Base-by-base conservation (phyloP, 768 basidiomycete species). In the Hericium coralloides region DNA sequence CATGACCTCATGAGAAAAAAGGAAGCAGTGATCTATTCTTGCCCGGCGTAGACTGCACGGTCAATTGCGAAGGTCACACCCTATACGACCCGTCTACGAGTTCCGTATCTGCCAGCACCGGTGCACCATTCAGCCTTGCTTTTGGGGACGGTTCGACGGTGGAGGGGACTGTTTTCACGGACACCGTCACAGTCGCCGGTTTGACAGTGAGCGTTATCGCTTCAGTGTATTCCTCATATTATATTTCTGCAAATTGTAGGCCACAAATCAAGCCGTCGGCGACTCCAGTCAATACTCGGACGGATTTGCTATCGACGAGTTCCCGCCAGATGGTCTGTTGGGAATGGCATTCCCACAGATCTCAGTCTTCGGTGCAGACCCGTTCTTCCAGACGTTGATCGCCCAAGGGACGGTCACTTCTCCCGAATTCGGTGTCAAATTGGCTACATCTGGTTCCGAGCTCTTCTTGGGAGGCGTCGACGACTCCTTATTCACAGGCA, bases 91-190 rank as follows among this genome's bases (percentile, higher is more conserved):
- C 49, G 15, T 23, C 18, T 10, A 15, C 23, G 5, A 56, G 58
- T 41, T 59, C 49, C 12, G 36, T 51, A 7, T 67, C 75, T 12
- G 39, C 58, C 12, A 58, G 67, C 58, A 50, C 64, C 31, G 56
- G 52, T 14, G 60, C 64, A 36, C 48, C 60, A 2, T 74, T 77
- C 60, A 45, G 59, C 12, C 63, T 77, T 8, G 7, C 49, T 1
- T 80, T 79, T 60, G 68, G 67, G 25, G 77, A 70, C 52, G 76
- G 78, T 1, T 73, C 73, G 1, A 57, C 59, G 1, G 72, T 74
- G 18, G 58, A 58, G 0, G 80, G 79, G 31, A 60, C 66, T 17
- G 69, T 73, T 45, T 80, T 73, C 61, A 67, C 58, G n/a, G 79
- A 80, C 65, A 69, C 66, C 18, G 75, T 81, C 39, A 64, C 63